phyloP scores from a whole-genome alignment of 129 eudicot species.

The Glebionis coronaria region DNA sequence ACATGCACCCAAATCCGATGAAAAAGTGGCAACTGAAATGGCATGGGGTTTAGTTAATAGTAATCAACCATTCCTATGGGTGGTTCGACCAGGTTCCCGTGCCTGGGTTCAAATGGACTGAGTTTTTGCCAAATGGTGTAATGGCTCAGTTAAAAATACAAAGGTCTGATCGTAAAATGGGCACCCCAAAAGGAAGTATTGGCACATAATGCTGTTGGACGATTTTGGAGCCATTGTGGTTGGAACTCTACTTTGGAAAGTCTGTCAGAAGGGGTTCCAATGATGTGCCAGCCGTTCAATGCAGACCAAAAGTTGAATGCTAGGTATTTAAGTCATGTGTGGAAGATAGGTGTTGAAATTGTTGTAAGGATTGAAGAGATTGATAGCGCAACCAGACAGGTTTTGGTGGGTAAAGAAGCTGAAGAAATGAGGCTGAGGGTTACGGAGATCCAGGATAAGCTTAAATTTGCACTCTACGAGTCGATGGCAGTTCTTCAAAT shows the following conservation, averaged over 20 bases:
- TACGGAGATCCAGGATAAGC: conserved; percentile 22
- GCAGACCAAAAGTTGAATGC: conserved; percentile 36
- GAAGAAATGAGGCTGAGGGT: conserved; percentile 32
- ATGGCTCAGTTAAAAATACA: conserved; percentile 9
- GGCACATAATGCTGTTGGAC: conserved; percentile 43
- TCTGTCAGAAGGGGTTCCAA: conserved; percentile 38
- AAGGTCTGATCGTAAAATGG: conserved; percentile 45
- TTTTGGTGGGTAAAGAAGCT: conserved; percentile 38
- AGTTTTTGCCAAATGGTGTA: conserved; percentile 33
- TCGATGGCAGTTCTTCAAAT: conserved; percentile 34
- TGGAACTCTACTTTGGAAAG: conserved; percentile 54
- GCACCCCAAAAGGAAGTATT: conserved; percentile 45
- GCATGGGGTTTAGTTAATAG: conserved; percentile 56
- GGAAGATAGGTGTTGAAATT: conserved; percentile 37
- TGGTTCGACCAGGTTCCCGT: conserved; percentile 43
- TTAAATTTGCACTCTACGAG: background rate
- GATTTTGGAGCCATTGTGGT: conserved; percentile 55
- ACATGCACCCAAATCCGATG: conserved; percentile 35
- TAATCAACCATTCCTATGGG: conserved; percentile 50
- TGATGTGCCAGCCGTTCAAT: conserved; percentile 37
- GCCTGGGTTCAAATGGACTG: conserved; percentile 35
- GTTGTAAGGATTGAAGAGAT: conserved; percentile 27
- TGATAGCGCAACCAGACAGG: conserved; percentile 16
- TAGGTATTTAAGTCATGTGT: conserved; percentile 33
- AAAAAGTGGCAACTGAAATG: conserved; percentile 34